A percentile compares a stretch with the other conserved stretches of the same genome.
Conservation (phyloP, 2,329 filamentous ascomycete genomes). For the Elsinoe perseae region DNA sequence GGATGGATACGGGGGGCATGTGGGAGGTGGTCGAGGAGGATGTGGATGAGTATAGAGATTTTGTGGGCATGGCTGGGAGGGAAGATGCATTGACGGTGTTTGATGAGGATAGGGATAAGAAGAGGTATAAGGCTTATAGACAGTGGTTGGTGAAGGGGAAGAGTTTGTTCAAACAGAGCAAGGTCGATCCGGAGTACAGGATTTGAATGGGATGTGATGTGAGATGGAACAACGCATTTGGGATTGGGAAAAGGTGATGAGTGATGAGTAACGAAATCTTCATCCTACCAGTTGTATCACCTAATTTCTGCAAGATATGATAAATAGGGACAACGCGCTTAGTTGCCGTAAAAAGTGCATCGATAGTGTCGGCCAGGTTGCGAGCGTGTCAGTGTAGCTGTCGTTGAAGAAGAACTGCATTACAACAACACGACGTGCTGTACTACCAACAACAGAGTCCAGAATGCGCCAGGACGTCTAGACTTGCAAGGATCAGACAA, state of each 20-base stretch:
- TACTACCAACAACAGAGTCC: not conserved
- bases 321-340: too few relatives aligned
- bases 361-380: not conserved
- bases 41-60: constrained; percentile 64
- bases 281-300: not conserved
- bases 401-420: too few relatives aligned
- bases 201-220: not conserved
- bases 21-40: constrained; percentile 52
- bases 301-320: too few relatives aligned
- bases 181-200: constrained; percentile 43
- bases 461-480: not conserved
- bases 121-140: constrained; percentile 90
- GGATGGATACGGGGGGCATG: constrained; percentile 5
- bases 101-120: constrained; percentile 80
- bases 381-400: too few relatives aligned
- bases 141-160: constrained; percentile 86
- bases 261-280: not conserved
- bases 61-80: constrained; percentile 56
- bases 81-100: constrained; percentile 83
- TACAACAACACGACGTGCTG: not conserved
- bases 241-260: not conserved
- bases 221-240: not conserved
- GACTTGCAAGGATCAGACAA: not conserved
- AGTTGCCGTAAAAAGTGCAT: not conserved
- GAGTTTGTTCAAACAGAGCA: constrained; percentile 85